Conservation (phyloP, 352 stramenopile genomes). For the Globisporangium spiculum region DNA sequence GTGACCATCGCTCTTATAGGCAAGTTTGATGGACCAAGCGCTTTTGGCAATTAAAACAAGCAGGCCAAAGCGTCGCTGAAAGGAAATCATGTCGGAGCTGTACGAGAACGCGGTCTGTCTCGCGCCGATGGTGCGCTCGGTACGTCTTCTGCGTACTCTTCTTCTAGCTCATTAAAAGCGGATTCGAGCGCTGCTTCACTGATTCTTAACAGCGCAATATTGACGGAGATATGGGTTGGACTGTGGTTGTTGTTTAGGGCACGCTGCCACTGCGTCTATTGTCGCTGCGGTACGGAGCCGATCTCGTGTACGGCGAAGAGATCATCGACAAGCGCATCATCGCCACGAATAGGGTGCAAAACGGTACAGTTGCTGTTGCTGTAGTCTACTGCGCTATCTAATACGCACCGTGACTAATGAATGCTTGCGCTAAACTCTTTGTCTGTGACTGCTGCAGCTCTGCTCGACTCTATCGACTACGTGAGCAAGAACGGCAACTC, state of each 20-base stretch:
- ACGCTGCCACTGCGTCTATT: conserved; percentile 91
- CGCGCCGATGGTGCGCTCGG: conserved; percentile 94
- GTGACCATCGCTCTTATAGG: neutral
- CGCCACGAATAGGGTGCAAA: conserved; percentile 76
- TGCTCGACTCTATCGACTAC: conserved; percentile 89
- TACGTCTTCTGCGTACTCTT: conserved; percentile 30
- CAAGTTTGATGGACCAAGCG: neutral
- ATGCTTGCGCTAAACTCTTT: neutral
- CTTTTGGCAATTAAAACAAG: neutral
- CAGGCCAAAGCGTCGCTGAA: neutral
- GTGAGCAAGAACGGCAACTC: conserved; percentile 80
- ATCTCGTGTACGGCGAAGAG: conserved; percentile 94
- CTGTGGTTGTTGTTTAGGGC: conserved; percentile 36
- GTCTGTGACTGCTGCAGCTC: conserved; percentile 25
- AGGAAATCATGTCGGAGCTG: conserved; percentile 38
- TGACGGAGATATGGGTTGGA: neutral
- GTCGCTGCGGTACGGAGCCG: conserved; percentile 89
- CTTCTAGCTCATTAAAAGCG: no score
- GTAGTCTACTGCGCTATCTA: neutral
- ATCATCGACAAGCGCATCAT: conserved; percentile 94
- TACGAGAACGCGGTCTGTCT: conserved; percentile 79
- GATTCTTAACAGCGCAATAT: neutral
- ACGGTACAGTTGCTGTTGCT: conserved; percentile 31
- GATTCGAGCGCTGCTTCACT: neutral
- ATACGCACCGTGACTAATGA: neutral